Conservation (phyloP, 331 rosid genomes). For the Acacia concinna region DNA sequence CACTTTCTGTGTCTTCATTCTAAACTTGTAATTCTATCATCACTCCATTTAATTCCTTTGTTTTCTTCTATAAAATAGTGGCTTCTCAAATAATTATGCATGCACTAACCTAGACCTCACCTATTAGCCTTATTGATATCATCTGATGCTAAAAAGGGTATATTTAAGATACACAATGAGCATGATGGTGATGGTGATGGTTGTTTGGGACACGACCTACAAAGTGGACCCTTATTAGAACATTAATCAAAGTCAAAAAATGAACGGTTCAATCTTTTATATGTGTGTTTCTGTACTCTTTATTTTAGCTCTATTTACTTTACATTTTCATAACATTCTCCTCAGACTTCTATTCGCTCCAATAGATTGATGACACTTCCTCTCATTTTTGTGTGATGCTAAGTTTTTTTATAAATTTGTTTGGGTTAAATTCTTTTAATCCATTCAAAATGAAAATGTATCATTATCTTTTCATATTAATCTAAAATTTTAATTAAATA, state of each 20-base stretch:
- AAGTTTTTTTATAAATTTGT: too few relatives aligned
- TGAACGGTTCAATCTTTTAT: not conserved
- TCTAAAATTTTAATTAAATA: too few relatives aligned
- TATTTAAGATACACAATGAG: not conserved
- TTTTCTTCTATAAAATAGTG: not conserved
- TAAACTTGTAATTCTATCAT: not conserved
- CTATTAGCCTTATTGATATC: not conserved
- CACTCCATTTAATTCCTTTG: not conserved
- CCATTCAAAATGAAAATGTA: not conserved
- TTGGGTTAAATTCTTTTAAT: not conserved
- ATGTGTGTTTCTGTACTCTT: not conserved
- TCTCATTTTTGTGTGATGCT: not conserved
- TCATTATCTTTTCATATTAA: too few relatives aligned
- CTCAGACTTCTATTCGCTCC: not conserved
- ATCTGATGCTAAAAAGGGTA: not conserved
- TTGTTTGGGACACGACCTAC: not conserved
- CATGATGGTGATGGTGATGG: not conserved
- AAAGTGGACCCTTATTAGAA: not conserved
- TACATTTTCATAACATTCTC: not conserved
- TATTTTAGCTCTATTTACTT: not conserved
- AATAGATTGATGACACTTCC: too few relatives aligned
- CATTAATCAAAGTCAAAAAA: not conserved
- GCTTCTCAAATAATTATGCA: not conserved
- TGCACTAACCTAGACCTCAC: not conserved
- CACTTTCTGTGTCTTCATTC: not conserved